phyloP scores from a whole-genome alignment of 2,329 filamentous ascomycete species.

The Exophiala mesophila region DNA sequence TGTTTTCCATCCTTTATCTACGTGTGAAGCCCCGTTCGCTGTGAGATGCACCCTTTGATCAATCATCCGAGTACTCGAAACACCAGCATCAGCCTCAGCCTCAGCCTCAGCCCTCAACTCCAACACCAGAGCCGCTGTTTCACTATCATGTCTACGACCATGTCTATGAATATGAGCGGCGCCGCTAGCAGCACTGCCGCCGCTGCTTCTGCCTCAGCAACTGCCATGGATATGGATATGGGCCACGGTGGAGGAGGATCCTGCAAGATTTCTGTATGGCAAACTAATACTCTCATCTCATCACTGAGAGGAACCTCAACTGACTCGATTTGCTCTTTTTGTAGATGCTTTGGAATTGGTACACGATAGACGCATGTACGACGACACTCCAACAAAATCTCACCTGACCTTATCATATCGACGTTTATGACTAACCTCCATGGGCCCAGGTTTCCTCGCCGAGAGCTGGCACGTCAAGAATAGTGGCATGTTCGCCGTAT shows the following conservation, averaged over 20 bases:
- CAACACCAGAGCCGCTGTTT: too few relatives aligned
- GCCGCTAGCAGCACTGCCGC: conserved; percentile 8
- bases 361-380: conserved; percentile 52
- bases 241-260: conserved; percentile 3
- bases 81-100: too few relatives aligned
- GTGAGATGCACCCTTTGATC: too few relatives aligned
- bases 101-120: too few relatives aligned
- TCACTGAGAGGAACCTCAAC: neutral
- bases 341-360: conserved; percentile 71
- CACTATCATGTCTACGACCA: conserved; percentile 8
- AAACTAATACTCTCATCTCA: neutral
- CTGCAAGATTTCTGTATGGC: conserved; percentile 19
- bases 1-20: too few relatives aligned
- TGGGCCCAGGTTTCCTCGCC: conserved; percentile 66
- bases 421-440: conserved; percentile 61
- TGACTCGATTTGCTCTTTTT: neutral
- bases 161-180: conserved; percentile 11
- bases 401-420: conserved; percentile 60
- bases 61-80: too few relatives aligned
- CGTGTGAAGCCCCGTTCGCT: too few relatives aligned
- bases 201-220: conserved; percentile 12
- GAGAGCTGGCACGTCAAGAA: conserved; percentile 65
- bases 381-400: too few relatives aligned
- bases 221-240: conserved; percentile 17
- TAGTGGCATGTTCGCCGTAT: conserved; percentile 68